phyloP scores from a whole-genome alignment of 1,139 yeast genomes.

The Debaryomycetaceae sp. region DNA sequence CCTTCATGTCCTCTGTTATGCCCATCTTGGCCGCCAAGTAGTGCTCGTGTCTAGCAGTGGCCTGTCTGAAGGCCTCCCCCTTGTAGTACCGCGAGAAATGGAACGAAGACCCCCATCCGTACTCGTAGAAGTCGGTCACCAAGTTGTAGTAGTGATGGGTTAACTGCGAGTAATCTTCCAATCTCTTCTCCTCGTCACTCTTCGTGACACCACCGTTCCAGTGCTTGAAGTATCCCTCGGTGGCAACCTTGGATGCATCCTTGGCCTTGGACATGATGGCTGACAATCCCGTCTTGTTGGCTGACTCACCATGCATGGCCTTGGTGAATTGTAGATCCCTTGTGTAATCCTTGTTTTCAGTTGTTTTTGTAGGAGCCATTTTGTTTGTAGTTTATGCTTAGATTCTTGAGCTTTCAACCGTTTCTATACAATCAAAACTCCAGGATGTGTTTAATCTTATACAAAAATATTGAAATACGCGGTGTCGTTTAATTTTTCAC shows the following conservation, averaged over 20 bases:
- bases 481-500: neutral
- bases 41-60: slow-evolving; percentile 97
- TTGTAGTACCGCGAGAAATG: slow-evolving; percentile 91
- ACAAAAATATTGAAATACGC: neutral
- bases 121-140: slow-evolving; percentile 95
- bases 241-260: slow-evolving; percentile 80
- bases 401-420: neutral
- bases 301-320: slow-evolving; percentile 80
- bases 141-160: slow-evolving; percentile 96
- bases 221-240: slow-evolving; percentile 88
- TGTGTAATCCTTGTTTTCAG: slow-evolving; percentile 35
- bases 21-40: slow-evolving; percentile 87
- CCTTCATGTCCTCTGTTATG: slow-evolving; percentile 74
- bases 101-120: slow-evolving; percentile 99
- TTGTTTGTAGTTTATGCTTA: slow-evolving; percentile 1
- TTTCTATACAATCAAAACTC: neutral
- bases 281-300: slow-evolving; percentile 63
- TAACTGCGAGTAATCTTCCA: slow-evolving; percentile 80
- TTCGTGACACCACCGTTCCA: slow-evolving; percentile 91
- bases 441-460: neutral
- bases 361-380: slow-evolving; percentile 16
- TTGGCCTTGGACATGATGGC: slow-evolving; percentile 75
- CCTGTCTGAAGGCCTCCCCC: slow-evolving; percentile 93
- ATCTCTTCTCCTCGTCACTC: slow-evolving; percentile 70
- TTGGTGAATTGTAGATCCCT: slow-evolving; percentile 67